Base-by-base conservation (phyloP, 2,329 filamentous ascomycete species). In the Ophioceras dolichostomum region DNA sequence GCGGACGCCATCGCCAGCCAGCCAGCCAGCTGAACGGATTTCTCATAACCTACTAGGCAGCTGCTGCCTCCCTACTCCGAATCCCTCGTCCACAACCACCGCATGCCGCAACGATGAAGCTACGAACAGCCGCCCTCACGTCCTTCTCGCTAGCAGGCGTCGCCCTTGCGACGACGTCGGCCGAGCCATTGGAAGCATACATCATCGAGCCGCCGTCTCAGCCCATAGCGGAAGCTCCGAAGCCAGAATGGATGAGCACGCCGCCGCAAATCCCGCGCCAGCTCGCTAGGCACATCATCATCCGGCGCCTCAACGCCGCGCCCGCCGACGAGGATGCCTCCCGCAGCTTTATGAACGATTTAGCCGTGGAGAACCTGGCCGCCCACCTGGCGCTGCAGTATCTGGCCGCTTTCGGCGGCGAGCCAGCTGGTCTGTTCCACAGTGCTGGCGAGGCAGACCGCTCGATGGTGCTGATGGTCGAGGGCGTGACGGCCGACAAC, bases 401-500 rank as follows among this genome's bases (percentile, higher is more conserved):
- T 45, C 61, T 86, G 49, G 73, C 76, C 49, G 59, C 60, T 35
- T 82, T 75, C 53, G 78, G 76, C 43, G 73, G 68, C 43, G 50
- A 59, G 21, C 56, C 67, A 6, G 47, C 58, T 38, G 53, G 63
- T 16, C 57, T 83, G 24, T 76, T 83, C 46, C 57, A 55, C 32
- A 56, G 50, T n/a, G 43, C 44, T 3, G 39, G 52, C 4, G 49
- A 56, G 10, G 45, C 50, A 14, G 41, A 41, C 10, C 49, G 56
- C 13, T 45, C 51, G 54, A 63, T 82, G 28, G 56, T 82, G 19
- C 57, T 80, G 36, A 55, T 75, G 46, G 59, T 80, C 36, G 68
- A 79, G 50, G 73, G 76, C 48, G 60, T 70, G 55, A 66, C 62
- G 14, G 46, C 59, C 13, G 50, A 62, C 30, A 64, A 68, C 33